Base-by-base conservation (phyloP, 257 asterid species). In the Ballota nigra region DNA sequence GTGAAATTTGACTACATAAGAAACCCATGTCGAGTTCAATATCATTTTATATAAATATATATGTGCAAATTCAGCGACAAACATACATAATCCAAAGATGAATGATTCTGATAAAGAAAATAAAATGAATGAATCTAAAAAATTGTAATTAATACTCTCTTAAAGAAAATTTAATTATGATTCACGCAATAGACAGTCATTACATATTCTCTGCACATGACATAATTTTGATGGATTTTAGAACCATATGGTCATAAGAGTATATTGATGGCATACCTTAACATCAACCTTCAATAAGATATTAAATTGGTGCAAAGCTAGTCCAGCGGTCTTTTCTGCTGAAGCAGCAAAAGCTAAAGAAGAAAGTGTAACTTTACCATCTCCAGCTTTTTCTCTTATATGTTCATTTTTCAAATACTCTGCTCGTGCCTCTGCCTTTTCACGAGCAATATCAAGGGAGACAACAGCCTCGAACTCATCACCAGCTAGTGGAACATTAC, bases 341-440 rank as follows among this genome's bases (percentile, higher is more conserved):
- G 96, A 89, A 74, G 86, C 94, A 77, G 98, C 97, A 80, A 92
- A 89, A 62, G 97, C 97, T 45, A 88, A 87, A 68, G 97, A 95
- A 68, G 97, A 89, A 73, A 95, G 96, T 4, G 98, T 95, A 71
- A 92, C 69, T 80, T 79, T 92, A 70, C 98, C 99, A 77, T 95
- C 98, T 73, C 98, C 98, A 7, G 99, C 96, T 68, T 95, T 95
- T 77, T 75, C 97, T n/a, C 89, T 84, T 70, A 95, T 77, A 33
- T 86, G 95, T 68, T 95, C 96, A 77, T 79, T 77, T 79, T 97
- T 85, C 84, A 92, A 49, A 68, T 72, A 73, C 73, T 83, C 96
- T 15, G 86, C 99, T 63, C 84, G 79, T 56, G 73, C 66, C 77
- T 86, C 84, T 6, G 99, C 98, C 72, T 79, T 89, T 86, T 83